These are phyloP conservation scores for Cucumis sativus DNA, from an alignment of 306 rosid genomes.

Conservation along the genomic window DNA sequence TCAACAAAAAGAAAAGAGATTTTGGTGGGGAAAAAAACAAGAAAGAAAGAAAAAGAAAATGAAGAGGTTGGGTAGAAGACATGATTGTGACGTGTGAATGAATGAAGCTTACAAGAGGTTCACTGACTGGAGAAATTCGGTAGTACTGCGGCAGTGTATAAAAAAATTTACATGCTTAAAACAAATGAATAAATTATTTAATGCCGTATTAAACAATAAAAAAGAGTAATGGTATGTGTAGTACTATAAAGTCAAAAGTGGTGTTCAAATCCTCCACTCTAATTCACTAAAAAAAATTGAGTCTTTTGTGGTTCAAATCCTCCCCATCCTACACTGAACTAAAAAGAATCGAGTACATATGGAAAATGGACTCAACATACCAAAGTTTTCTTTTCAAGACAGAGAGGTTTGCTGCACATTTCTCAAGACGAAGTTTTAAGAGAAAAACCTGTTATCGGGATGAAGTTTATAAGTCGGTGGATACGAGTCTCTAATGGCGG, in stretches of 20 bases:
- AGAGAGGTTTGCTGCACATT: not conserved
- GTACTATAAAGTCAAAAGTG: too few relatives aligned
- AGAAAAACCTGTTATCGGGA: not conserved
- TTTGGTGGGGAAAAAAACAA: not conserved
- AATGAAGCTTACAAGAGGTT: not conserved
- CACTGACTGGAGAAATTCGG: too few relatives aligned
- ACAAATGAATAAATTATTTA: too few relatives aligned
- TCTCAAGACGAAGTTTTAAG: not conserved
- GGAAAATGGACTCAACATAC: not conserved
- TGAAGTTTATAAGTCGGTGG: conserved; percentile 1
- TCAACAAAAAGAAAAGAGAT: not conserved
- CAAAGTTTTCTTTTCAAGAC: not conserved
- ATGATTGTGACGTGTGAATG: conserved; percentile 3
- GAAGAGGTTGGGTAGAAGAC: not conserved
- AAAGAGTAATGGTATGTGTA: too few relatives aligned
- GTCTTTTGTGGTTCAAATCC: too few relatives aligned
- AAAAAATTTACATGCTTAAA: too few relatives aligned
- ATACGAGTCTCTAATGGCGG: not conserved
- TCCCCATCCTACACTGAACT: too few relatives aligned
- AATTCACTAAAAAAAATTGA: too few relatives aligned
- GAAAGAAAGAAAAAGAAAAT: not conserved
- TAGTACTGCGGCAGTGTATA: too few relatives aligned
- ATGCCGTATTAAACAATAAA: too few relatives aligned
- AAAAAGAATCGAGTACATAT: not conserved
- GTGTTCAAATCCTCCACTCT: too few relatives aligned